Evolutionary conservation across 176 grass and related monocot genomes (phyloP).

Genomic region (Triticum turgidum): DNA sequence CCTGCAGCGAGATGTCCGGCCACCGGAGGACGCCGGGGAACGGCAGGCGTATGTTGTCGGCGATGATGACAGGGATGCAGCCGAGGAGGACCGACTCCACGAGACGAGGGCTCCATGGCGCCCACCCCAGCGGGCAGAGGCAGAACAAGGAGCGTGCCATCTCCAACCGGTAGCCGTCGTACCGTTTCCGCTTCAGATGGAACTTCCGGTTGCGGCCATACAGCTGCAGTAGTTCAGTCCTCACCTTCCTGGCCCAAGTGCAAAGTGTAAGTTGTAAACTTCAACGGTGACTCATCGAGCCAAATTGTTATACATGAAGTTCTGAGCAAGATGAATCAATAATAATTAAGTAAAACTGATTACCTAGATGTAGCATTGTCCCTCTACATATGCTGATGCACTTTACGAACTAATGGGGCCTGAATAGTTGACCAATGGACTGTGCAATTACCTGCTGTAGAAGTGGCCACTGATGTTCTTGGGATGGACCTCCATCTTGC

Average conservation of each 20-base stretch:
- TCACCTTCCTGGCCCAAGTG: constrained; percentile 31
- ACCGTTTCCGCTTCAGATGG: constrained; percentile 46
- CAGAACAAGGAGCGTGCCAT: constrained; percentile 61
- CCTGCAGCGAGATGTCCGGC: constrained; percentile 42
- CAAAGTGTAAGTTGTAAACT: background rate
- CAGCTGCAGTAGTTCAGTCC: constrained; percentile 42
- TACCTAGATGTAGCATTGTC: too few relatives aligned
- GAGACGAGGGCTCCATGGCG: constrained; percentile 63
- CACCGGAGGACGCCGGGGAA: constrained; percentile 33
- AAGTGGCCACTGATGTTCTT: background rate
- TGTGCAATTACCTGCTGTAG: background rate
- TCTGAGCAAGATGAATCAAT: background rate
- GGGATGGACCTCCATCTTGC: constrained; percentile 20
- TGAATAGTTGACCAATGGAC: too few relatives aligned
- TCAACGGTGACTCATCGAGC: background rate
- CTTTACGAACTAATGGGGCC: too few relatives aligned
- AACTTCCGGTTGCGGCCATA: constrained; percentile 47
- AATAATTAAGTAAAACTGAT: too few relatives aligned
- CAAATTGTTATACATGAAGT: background rate
- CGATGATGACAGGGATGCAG: constrained; percentile 58
- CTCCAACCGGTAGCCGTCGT: constrained; percentile 39
- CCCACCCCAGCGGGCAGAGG: constrained; percentile 64
- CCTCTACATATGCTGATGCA: too few relatives aligned
- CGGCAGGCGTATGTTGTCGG: constrained; percentile 52
- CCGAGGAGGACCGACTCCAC: constrained; percentile 58